These are phyloP conservation scores for Zea luxurians DNA, from an alignment of 176 grass and related monocot species.

Conservation along the genomic window DNA sequence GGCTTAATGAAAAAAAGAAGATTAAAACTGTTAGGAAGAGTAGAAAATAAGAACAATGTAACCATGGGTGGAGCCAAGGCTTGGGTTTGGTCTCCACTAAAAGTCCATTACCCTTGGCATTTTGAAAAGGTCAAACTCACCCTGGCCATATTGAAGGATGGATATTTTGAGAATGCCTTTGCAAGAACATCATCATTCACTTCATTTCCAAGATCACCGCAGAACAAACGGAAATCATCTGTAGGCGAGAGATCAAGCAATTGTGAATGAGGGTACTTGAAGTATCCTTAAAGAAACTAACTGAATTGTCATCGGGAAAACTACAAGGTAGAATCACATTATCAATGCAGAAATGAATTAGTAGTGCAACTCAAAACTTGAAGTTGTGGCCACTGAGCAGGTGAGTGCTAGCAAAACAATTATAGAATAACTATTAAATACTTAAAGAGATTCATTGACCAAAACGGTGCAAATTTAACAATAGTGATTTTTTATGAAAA, in stretches of 20 bases:
- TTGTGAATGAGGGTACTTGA: background rate
- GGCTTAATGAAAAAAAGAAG: background rate
- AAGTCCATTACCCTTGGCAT: too few relatives aligned
- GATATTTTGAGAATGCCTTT: constrained; percentile 71
- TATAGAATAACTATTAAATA: background rate
- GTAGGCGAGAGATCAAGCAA: background rate
- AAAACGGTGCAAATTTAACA: background rate
- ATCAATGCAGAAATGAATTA: background rate
- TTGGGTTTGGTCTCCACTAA: too few relatives aligned
- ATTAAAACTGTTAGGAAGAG: background rate
- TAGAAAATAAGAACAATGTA: background rate
- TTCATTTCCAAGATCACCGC: constrained; percentile 92
- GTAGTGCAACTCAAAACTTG: background rate
- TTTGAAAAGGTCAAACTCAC: constrained; percentile 38
- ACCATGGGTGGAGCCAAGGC: too few relatives aligned
- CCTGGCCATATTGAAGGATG: constrained; percentile 85
- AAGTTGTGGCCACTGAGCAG: background rate
- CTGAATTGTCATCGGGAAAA: background rate
- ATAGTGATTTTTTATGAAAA: background rate
- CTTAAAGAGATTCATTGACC: background rate
- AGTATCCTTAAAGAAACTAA: constrained; percentile 12
- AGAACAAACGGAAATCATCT: constrained; percentile 94
- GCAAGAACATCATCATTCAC: constrained; percentile 79
- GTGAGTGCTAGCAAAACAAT: background rate
- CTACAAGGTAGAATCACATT: background rate